Percentiles rank a stretch among this genome's conserved stretches.
phyloP scores from a whole-genome alignment of 2,329 filamentous ascomycete genomes.

The Sarocladium kiliense region DNA sequence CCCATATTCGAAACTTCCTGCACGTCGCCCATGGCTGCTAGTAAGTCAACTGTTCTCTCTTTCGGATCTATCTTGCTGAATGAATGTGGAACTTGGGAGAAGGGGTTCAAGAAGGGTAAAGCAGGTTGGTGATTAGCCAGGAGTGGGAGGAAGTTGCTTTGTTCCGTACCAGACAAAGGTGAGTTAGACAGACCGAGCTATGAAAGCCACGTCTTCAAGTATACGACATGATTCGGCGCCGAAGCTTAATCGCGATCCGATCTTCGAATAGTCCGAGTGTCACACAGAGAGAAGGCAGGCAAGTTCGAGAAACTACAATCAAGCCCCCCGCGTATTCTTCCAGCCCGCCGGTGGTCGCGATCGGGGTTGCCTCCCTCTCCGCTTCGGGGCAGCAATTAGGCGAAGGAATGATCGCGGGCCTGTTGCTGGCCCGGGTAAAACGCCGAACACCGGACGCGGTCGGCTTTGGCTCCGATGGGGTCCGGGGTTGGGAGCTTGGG shows the following conservation, averaged over 20 bases:
- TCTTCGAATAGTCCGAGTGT: too few species aligned
- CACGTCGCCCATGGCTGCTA: neutral
- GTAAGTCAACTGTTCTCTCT: neutral
- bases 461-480: neutral
- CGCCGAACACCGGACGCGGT: too few species aligned
- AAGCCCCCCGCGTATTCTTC: neutral
- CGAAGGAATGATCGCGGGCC: neutral
- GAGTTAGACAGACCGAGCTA: neutral
- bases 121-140: neutral
- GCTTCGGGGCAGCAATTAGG: neutral
- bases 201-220: neutral
- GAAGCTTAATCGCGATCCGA: neutral
- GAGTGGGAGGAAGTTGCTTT: neutral
- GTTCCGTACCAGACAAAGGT: neutral
- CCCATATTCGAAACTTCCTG: neutral
- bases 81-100: neutral
- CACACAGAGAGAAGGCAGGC: too few species aligned
- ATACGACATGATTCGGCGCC: neutral
- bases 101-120: neutral
- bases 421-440: neutral
- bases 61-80: neutral
- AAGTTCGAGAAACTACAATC: neutral
- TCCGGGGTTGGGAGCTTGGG: neutral
- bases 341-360: too few species aligned
- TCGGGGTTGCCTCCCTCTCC: neutral